Conservation (phyloP, 345 rosid species). For the Anastatica hierochuntica region DNA sequence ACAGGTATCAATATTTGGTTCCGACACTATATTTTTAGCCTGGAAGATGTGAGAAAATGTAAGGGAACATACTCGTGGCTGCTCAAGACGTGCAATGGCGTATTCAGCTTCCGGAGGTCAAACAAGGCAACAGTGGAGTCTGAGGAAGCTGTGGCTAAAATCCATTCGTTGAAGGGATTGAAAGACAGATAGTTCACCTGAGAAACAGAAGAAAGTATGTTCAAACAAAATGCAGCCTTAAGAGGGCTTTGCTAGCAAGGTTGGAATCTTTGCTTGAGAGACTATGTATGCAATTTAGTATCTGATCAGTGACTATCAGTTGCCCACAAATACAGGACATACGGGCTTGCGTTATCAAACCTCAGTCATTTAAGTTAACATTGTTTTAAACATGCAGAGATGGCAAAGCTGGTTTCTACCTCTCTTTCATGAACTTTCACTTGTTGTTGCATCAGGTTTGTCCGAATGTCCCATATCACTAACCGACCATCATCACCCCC, state of each 20-base stretch:
- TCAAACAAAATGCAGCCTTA: no score
- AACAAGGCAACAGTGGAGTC: constrained; percentile 73
- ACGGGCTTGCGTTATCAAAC: no score
- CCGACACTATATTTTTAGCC: background rate
- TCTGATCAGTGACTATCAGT: no score
- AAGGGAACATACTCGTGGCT: constrained; percentile 56
- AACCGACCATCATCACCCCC: constrained; percentile 76
- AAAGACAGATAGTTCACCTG: constrained; percentile 83
- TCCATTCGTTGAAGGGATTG: constrained; percentile 78
- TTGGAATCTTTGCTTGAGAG: no score
- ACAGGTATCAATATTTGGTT: background rate
- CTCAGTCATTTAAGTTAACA: no score
- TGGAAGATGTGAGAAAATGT: background rate
- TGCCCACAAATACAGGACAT: no score
- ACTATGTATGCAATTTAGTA: no score
- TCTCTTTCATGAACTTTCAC: constrained; percentile 81
- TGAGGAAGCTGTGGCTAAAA: constrained; percentile 88
- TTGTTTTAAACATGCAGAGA: no score
- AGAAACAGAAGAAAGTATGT: background rate
- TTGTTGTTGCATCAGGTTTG: constrained; percentile 50
- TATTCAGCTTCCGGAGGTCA: constrained; percentile 65
- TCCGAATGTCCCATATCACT: constrained; percentile 82
- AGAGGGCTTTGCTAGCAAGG: no score
- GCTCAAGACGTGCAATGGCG: constrained; percentile 60
- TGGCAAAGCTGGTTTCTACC: constrained; percentile 34